A percentile compares a stretch with the other conserved stretches of the same genome.
phyloP scores from a whole-genome alignment of 352 stramenopile species.

The Albugo laibachii region DNA sequence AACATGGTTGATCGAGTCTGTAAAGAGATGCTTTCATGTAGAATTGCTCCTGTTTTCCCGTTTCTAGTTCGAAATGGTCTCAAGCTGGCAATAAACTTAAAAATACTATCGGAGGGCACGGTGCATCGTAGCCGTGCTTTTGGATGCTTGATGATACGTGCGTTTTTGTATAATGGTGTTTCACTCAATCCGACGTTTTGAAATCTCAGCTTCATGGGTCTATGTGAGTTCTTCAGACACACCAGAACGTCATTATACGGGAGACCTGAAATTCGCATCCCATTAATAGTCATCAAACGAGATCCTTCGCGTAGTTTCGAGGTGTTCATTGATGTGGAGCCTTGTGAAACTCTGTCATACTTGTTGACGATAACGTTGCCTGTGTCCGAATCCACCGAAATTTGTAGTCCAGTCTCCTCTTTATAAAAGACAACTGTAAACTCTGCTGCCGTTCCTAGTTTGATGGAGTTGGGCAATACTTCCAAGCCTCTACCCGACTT shows the following conservation, averaged over 20 bases:
- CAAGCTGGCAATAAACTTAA: no score
- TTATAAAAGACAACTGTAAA: slow-evolving; percentile 37
- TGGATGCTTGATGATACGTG: no score
- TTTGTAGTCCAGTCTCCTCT: slow-evolving; percentile 35
- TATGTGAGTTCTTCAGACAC: slow-evolving; percentile 22
- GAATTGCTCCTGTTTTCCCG: no score
- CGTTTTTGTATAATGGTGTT: no score
- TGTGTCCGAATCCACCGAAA: slow-evolving; percentile 39
- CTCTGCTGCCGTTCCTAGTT: slow-evolving; percentile 6
- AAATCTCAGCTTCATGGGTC: slow-evolving; percentile 40
- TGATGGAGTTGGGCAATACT: no score
- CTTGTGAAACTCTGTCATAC: slow-evolving; percentile 44
- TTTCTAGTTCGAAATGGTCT: no score
- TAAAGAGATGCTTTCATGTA: no score
- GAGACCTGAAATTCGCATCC: slow-evolving; percentile 15
- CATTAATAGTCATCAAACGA: slow-evolving; percentile 46
- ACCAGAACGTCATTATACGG: slow-evolving; percentile 27
- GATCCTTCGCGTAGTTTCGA: slow-evolving; percentile 19
- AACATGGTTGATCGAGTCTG: no score
- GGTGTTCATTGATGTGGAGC: slow-evolving; percentile 13
- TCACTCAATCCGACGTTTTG: slow-evolving; percentile 6
- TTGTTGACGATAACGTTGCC: slow-evolving; percentile 35
- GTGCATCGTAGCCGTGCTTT: no score
- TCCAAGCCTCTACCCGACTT: slow-evolving; percentile 1
- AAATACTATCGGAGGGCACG: no score